These are phyloP conservation scores for Pythium graminicola DNA, from an alignment of 352 stramenopile genomes.

Conservation along the genomic window DNA sequence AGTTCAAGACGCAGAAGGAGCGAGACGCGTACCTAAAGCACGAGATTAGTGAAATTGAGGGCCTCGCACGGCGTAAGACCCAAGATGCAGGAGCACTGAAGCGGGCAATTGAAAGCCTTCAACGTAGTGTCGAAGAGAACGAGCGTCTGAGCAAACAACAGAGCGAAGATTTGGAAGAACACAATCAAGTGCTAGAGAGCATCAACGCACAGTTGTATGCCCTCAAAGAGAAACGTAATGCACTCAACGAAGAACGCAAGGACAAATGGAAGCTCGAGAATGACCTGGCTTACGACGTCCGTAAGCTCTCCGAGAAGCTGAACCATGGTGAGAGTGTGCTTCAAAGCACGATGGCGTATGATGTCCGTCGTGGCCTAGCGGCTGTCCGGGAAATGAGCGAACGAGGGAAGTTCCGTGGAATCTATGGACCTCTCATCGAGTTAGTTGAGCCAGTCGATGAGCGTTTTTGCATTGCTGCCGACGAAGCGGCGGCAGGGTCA, in stretches of 20 bases:
- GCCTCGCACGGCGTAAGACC: slow-evolving; percentile 52
- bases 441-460: slow-evolving; percentile 87
- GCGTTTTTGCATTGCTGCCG: slow-evolving; percentile 92
- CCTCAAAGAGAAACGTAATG: slow-evolving; percentile 79
- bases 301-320: slow-evolving; percentile 64
- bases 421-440: slow-evolving; percentile 96
- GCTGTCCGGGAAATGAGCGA: slow-evolving; percentile 85
- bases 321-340: slow-evolving; percentile 68
- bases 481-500: slow-evolving; percentile 93
- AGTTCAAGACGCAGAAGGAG: slow-evolving; percentile 92
- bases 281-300: slow-evolving; percentile 66
- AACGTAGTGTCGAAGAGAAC: slow-evolving; percentile 32
- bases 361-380: slow-evolving; percentile 78
- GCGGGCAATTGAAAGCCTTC: slow-evolving; percentile 38
- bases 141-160: slow-evolving; percentile 44
- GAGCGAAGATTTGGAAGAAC: slow-evolving; percentile 40
- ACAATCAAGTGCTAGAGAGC: slow-evolving; percentile 46
- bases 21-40: slow-evolving; percentile 81
- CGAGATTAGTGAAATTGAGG: slow-evolving; percentile 66
- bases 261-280: slow-evolving; percentile 79
- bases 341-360: slow-evolving; percentile 80
- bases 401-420: slow-evolving; percentile 55
- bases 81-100: slow-evolving; percentile 38
- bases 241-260: slow-evolving; percentile 71
- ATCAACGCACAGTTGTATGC: slow-evolving; percentile 46